A percentile compares a stretch with the other conserved stretches of the same genome.
Conservation (phyloP, 140 eudicot genomes). For the Bidens hawaiensis region DNA sequence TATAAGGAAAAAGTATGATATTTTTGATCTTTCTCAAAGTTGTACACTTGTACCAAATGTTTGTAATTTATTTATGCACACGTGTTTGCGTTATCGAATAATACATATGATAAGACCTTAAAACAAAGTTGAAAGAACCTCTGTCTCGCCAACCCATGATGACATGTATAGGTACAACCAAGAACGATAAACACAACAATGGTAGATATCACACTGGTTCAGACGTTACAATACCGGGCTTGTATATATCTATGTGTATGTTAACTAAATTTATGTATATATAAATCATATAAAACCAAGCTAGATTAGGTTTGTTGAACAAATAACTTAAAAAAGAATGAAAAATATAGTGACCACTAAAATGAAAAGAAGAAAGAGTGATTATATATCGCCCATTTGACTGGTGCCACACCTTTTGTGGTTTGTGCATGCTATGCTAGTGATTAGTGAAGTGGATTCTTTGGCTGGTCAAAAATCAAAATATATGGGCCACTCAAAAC, state of each 20-base stretch:
- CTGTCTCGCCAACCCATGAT: not conserved
- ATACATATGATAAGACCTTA: not conserved
- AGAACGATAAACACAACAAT: not conserved
- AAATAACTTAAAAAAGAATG: not conserved
- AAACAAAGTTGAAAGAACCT: not conserved
- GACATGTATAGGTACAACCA: not conserved
- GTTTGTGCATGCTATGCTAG: slow-evolving; percentile 13
- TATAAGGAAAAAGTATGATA: not conserved
- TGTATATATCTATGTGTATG: not conserved
- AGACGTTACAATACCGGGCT: not conserved
- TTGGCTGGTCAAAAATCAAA: slow-evolving; percentile 25
- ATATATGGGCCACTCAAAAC: slow-evolving; percentile 28
- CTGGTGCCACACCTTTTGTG: slow-evolving; percentile 14
- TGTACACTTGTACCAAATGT: not conserved
- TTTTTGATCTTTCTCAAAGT: not conserved
- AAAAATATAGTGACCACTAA: slow-evolving; percentile 18
- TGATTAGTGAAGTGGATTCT: slow-evolving; percentile 20
- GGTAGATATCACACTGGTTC: not conserved
- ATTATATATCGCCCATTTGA: slow-evolving; percentile 8
- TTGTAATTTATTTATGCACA: not conserved
- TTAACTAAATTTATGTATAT: not conserved
- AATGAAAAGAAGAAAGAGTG: not conserved
- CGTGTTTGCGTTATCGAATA: not conserved
- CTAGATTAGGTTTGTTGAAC: not conserved
- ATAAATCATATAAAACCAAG: not conserved